phyloP scores from a whole-genome alignment of 441 rosid genomes.

The Aquilaria agallochum region DNA sequence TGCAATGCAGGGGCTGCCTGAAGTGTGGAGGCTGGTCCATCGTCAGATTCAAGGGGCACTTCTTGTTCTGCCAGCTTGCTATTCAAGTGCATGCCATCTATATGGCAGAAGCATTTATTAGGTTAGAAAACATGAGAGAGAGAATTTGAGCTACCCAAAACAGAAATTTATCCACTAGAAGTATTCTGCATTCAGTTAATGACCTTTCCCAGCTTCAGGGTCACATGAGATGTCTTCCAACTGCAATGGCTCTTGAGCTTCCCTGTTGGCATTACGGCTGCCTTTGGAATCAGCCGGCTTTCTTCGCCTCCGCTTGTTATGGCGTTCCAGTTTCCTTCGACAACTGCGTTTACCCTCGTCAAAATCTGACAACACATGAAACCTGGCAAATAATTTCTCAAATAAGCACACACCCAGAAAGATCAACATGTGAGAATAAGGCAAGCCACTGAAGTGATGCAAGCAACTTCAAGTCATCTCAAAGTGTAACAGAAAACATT shows the following conservation, averaged over 20 bases:
- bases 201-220: constrained; percentile 65
- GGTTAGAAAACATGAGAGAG: no score
- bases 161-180: neutral
- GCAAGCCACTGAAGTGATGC: no score
- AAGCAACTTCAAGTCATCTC: neutral
- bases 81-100: constrained; percentile 36
- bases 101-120: no score
- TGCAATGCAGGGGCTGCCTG: constrained; percentile 44
- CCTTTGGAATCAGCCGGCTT: constrained; percentile 49
- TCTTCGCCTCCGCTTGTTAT: constrained; percentile 75
- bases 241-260: constrained; percentile 27
- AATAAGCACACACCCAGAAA: no score
- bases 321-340: constrained; percentile 87
- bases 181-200: neutral
- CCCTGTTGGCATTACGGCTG: constrained; percentile 22
- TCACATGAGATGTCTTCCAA: constrained; percentile 26
- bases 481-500: no score
- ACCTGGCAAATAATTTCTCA: constrained; percentile 41
- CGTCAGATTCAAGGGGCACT: constrained; percentile 51
- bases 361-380: constrained; percentile 77
- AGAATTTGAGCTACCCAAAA: neutral
- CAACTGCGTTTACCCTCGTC: constrained; percentile 94
- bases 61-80: constrained; percentile 34
- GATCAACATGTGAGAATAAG: no score
- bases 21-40: constrained; percentile 38